Evolutionary conservation across 306 rosid species (phyloP).

Genomic region (Glycyrrhiza uralensis): DNA sequence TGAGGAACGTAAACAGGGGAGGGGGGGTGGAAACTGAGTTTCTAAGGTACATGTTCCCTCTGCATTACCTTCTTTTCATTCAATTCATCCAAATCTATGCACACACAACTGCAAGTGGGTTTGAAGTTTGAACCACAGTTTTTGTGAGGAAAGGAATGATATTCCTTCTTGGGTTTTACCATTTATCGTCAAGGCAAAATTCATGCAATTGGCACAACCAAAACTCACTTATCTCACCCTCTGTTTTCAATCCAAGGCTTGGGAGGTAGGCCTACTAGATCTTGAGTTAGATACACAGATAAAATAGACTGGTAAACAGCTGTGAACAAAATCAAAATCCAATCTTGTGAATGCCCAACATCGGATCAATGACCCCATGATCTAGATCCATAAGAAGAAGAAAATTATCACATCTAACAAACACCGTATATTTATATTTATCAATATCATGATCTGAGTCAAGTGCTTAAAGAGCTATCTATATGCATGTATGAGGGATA

Average conservation of each 20-base stretch:
- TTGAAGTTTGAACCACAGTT: background rate
- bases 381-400: slow-evolving; percentile 34
- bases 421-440: background rate
- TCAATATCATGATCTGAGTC: slow-evolving; percentile 29
- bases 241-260: background rate
- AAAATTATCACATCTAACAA: slow-evolving; percentile 21
- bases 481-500: background rate
- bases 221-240: background rate
- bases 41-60: too few species aligned
- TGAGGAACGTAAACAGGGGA: too few species aligned
- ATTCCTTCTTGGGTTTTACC: background rate
- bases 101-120: too few species aligned
- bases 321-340: slow-evolving; percentile 8
- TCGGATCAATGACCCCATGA: background rate
- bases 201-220: background rate
- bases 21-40: too few species aligned
- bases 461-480: background rate
- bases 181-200: background rate
- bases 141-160: background rate
- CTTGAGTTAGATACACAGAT: background rate
- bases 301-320: background rate
- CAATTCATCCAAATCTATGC: background rate
- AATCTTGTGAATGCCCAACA: background rate
- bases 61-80: background rate
- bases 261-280: slow-evolving; percentile 4